Evolutionary conservation across 2,329 filamentous ascomycete genomes (phyloP).

Genomic region (Diplodia mutila): DNA sequence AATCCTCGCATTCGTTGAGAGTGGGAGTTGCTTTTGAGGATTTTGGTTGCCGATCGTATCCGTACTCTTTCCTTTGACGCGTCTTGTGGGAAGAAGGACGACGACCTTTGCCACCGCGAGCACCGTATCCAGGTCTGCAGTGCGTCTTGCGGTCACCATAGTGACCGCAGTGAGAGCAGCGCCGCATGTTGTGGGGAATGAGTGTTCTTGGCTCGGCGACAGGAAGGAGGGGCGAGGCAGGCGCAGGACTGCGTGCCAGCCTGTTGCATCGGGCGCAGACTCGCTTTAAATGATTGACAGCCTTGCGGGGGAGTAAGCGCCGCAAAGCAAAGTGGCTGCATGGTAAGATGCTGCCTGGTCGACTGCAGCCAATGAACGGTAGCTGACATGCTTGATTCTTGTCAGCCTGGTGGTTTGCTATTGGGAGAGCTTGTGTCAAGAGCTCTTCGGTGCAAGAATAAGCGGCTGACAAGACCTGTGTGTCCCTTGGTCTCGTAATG

Average conservation of each 20-base stretch:
- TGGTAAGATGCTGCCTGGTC: not conserved
- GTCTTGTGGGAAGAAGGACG: not conserved
- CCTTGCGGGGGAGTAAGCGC: not conserved
- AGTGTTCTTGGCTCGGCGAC: not conserved
- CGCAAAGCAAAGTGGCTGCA: not conserved
- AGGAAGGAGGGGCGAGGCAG: not conserved
- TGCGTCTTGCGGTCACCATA: not conserved
- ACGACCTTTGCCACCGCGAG: too few relatives aligned
- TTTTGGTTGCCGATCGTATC: not conserved
- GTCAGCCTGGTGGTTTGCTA: not conserved
- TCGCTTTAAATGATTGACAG: not conserved
- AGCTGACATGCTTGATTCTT: not conserved
- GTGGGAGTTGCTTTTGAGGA: not conserved
- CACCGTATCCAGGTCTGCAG: not conserved
- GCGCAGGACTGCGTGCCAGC: not conserved
- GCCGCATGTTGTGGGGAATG: not conserved
- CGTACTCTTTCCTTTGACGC: too few relatives aligned
- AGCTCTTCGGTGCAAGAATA: too few relatives aligned
- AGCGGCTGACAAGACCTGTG: too few relatives aligned
- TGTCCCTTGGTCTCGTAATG: too few relatives aligned
- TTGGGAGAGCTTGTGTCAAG: accelerated
- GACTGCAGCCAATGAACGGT: not conserved
- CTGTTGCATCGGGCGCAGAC: not conserved
- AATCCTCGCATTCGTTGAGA: not conserved
- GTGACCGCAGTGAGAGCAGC: not conserved